phyloP scores from a whole-genome alignment of 148 eudicot genomes.

The Chenopodium formosanum region DNA sequence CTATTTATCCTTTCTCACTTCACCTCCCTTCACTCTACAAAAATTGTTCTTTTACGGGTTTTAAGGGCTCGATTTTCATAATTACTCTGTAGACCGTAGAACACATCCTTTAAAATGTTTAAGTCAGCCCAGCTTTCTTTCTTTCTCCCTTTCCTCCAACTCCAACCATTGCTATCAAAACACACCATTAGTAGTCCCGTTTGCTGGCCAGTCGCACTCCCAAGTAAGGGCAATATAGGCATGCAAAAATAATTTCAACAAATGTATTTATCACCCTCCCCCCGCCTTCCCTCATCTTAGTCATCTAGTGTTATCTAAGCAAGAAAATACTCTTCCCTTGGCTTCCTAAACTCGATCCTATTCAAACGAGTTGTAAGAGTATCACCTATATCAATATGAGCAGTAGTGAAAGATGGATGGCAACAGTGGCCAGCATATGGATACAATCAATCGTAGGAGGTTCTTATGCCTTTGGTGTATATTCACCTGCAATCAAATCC shows the following conservation, averaged over 20 bases:
- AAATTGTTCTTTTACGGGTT: no score
- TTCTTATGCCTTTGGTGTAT: slow-evolving; percentile 79
- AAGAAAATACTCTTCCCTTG: neutral
- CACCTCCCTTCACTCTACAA: neutral
- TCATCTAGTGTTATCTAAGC: neutral
- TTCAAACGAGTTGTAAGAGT: neutral
- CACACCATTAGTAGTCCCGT: neutral
- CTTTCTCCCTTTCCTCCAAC: no score
- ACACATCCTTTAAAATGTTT: neutral
- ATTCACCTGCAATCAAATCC: slow-evolving; percentile 75
- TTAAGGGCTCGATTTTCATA: neutral
- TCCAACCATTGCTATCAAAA: neutral
- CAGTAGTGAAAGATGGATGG: slow-evolving; percentile 54
- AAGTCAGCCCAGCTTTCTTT: no score
- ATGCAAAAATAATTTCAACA: neutral
- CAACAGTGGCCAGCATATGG: slow-evolving; percentile 78
- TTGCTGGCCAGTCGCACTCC: neutral
- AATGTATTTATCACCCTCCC: no score
- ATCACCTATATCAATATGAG: neutral
- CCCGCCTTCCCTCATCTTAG: neutral
- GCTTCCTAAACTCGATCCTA: neutral
- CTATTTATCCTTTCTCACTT: neutral
- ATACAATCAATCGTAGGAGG: slow-evolving; percentile 76
- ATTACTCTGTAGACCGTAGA: no score
- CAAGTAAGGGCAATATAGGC: neutral